Evolutionary conservation across 768 basidiomycete genomes (phyloP).

Genomic region (Hericium rajendrae): DNA sequence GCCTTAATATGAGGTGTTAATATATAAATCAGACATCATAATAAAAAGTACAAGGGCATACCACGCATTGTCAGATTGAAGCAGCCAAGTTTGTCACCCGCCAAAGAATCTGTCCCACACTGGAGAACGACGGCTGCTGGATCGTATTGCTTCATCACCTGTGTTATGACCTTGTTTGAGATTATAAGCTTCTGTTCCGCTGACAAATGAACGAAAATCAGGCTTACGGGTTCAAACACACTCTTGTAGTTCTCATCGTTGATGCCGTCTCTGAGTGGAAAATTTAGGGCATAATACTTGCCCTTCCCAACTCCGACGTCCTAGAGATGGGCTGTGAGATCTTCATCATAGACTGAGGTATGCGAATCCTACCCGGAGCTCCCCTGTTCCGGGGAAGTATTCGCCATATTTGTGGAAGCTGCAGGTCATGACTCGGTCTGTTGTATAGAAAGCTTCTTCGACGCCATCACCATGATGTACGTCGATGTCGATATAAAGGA

Average conservation of each 20-base stretch:
- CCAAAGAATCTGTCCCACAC: constrained; percentile 94
- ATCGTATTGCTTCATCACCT: constrained; percentile 91
- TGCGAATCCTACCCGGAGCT: constrained; percentile 57
- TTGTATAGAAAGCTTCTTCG: constrained; percentile 98
- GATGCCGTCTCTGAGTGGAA: constrained; percentile 90
- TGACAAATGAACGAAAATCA: background rate
- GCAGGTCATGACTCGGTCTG: constrained; percentile 96
- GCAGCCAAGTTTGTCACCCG: constrained; percentile 92
- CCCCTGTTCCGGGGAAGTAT: constrained; percentile 99
- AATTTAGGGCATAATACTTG: constrained; percentile 89
- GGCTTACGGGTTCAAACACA: constrained; percentile 86
- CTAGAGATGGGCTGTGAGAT: constrained; percentile 27
- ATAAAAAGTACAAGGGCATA: constrained; percentile 16
- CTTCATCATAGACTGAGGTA: background rate
- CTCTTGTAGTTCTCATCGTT: constrained; percentile 91
- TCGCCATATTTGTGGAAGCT: constrained; percentile 99
- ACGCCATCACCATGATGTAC: constrained; percentile 99
- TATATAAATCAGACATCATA: background rate
- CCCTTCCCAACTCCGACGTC: constrained; percentile 93
- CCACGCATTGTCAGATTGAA: constrained; percentile 96
- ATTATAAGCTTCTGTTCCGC: background rate
- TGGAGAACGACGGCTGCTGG: constrained; percentile 95
- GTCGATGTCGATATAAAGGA: constrained; percentile 97
- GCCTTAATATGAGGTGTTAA: constrained; percentile 37
- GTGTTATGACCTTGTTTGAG: constrained; percentile 66